Evolutionary conservation across 768 basidiomycete genomes (phyloP), one percentile per base, ranked within the genome.

Genomic region (Polyporus arcularius): DNA sequence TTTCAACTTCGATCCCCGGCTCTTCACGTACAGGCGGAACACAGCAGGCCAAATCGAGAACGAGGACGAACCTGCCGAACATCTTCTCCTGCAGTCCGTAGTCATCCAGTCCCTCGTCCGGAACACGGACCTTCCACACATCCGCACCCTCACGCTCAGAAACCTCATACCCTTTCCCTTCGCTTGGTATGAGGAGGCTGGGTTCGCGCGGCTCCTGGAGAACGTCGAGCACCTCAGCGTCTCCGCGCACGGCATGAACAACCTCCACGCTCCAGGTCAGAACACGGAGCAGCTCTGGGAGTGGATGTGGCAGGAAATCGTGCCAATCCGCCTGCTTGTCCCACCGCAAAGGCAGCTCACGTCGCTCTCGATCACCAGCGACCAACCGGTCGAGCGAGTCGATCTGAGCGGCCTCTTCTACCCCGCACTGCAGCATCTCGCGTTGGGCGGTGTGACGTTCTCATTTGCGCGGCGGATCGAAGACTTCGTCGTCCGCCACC

Each of bases 331-430:
- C 15, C 57, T 67, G 52, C 66, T 67, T 28, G 47, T 39, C 12
- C 63, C 66, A 2, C 39, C 66, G 10, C 66, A 64, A 42, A 35
- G 10, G 12, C 48, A 31, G 40, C 63, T 67, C 30, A 64, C 58
- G 26, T 57, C 62, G 31, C 66, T 67, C 46, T 47, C 63, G 21
- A 57, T 67, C 5, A 57, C 51, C 40, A 67, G 63, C 55, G 63
- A 67, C 58, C 63, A 67, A 55, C 66, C 63, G 4, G 60, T 65
- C 26, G 60, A 63, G n/a, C 46, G 47, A 26, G 49, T 64, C 31
- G 66, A 64, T 50, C 55, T 67, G 47, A 57, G 60, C 40, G 63
- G 53, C n/a, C 57, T 64, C 47, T 64, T 58, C 49, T 67, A 60
- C 58, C 61, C 63, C 28, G 55, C 50, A 0, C 61, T 67, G 30